Evolutionary conservation across 129 eudicot species (phyloP).

Genomic region (carrot (Daucus carota)): DH1_v3.0 NC_030386.2:28012501-28013000

Average conservation of each 20-base stretch:
- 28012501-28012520: not conserved
- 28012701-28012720: not conserved
- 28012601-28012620: not conserved
- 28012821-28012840: slow-evolving; percentile 76
- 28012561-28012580: not conserved
- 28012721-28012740: not conserved
- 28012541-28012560: not conserved
- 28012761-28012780: not conserved
- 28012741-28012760: not conserved
- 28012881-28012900: slow-evolving; percentile 25
- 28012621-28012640: slow-evolving; percentile 1
- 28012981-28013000: too few relatives aligned
- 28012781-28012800: slow-evolving; percentile 3
- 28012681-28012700: not conserved
- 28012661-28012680: not conserved
- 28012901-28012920: not conserved
- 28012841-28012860: slow-evolving; percentile 80
- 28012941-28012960: not conserved
- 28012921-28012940: not conserved
- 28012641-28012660: not conserved
- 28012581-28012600: not conserved
- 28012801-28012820: slow-evolving; percentile 43
- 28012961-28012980: not conserved
- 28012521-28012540: not conserved
- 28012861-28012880: slow-evolving; percentile 73